Base-by-base conservation (phyloP, 805 yeast species). In the Debaryomyces tyrocola region DNA sequence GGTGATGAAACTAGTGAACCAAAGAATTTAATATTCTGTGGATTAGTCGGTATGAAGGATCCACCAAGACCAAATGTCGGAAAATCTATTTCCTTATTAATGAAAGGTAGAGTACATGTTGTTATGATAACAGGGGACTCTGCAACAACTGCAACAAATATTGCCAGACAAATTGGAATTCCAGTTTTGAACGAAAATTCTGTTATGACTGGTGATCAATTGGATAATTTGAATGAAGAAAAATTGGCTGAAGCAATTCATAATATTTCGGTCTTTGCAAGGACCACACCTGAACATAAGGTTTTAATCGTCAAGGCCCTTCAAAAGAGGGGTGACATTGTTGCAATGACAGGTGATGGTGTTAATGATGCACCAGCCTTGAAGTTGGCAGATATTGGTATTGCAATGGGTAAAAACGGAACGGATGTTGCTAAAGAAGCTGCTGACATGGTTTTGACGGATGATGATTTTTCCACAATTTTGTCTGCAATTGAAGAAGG, bases 341-440 rank as follows among this genome's bases (percentile, higher is more conserved):
- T 92, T 43, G 99, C 97, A 20, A 91, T 92, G 97, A 84, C 87
- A 7, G 94, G 94, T 8, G 94, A 87, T 56, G 94, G 94, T 17
- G 82, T 87, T 29, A 87, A 87, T 60, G 94, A 91, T 74, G 98
- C 98, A 0, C 98, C 98, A n/a, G 97, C 98, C 4, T 77, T 92
- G 57, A 91, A 92, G 63, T 76, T 91, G 56, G 97, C 98, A 2
- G 97, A 91, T 69, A 91, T 91, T 56, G 98, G 98, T 59, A 89
- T 92, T 56, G 85, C 96, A 11, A 90, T 91, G 94, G 94, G 90
- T 49, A 82, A 81, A 56, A 85, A 87, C 73, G 99, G 99, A 49
- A 94, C 98, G 0, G 99, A 92, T 67, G 99, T 92, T 35, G 99
- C 99, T 41, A 92, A 92, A 61, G 99, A 92, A 66, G 98, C 98